Base-by-base conservation (phyloP, 2,329 filamentous ascomycete species). In the Epichloe amarillans region DNA sequence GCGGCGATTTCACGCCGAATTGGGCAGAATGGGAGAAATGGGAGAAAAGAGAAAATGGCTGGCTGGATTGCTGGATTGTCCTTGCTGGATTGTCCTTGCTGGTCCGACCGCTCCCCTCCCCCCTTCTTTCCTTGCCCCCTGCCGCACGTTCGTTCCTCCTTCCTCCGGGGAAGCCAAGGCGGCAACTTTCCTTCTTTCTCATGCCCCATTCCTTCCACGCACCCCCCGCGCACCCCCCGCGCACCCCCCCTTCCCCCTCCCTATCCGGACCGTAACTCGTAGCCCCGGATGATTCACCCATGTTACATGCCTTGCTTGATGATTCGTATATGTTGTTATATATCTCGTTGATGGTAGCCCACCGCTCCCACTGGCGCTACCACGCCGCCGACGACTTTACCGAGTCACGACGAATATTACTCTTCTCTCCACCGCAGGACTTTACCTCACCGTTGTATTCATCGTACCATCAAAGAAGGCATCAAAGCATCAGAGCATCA, bases 291-390 rank as follows among this genome's bases (percentile, higher is more conserved):
- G 52, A 57, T 54, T 54, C 52, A 59, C 49, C 55, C 54, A 58
- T 57, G 57, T 58, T 58, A 17, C 17, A 17, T 19, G 57, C 57
- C 56, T 54, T 51, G 52, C 56, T 54, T 51, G 52, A 53, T 53
- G 46, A 36, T 55, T 52, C 47, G 49, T 47, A 55, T 57, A 56
- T 53, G 52, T 55, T 52, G 52, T 55, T 52, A 58, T 58, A 58
- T 57, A 56, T 57, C 51, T 44, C 44, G 41, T 53, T 49, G 19
- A 50, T 12, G 43, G 35, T 39, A 38, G 41, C 49, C 49, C n/a
- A n/a, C n/a, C n/a, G n/a, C n/a, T n/a, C n/a, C n/a, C n/a, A n/a
- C n/a, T n/a, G n/a, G n/a, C n/a, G n/a, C n/a, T n/a, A n/a, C n/a
- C n/a, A n/a, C n/a, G n/a, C n/a, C 17, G 2, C 35, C 11, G 44